Base-by-base conservation (phyloP, 192 early-diverging fungal genomes). In the Fimicolochytrium jonesii region DNA sequence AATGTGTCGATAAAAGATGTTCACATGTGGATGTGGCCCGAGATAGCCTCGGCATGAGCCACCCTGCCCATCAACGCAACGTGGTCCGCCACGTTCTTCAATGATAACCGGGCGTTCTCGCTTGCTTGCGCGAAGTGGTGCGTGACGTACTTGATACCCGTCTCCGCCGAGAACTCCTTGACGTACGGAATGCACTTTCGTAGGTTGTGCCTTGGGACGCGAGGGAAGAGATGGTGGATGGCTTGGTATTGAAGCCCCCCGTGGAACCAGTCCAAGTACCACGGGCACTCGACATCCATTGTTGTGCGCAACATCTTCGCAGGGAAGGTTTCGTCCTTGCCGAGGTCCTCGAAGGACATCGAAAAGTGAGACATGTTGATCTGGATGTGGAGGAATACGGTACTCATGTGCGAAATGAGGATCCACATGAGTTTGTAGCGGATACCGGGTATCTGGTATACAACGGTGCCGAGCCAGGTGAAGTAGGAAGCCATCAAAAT, bases 351-450 rank as follows among this genome's bases (percentile, higher is more conserved):
- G 18, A n/a, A 43, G 22, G 73, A 68, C 95, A 98, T 98, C 56
- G 88, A 91, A 86, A 93, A 98, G 72, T 98, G 95, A 31, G 87
- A 89, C 36, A 98, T 79, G 7, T 94, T 98, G 70, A 98, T 95
- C 81, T 98, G 95, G 43, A 98, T 72, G 67, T 98, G 95, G 23
- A 98, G 77, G 42, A 93, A 77, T 35, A 88, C 82, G 17, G 93
- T 95, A 30, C 88, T 61, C 59, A 84, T 81, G 76, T 98, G 88
- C 20, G 91, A 90, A 18, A 94, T 68, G 17, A 88, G 30, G 35
- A 95, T 55, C 58, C 90, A 94, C 39, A 80, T 70, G 39, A 87
- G 61, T 33, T 83, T 58, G 35, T 77, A 68, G 41, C 57, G 61
- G 82, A 85, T 86, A n/a, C 74, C 79, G 6, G 91, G 90, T 25